phyloP scores from a whole-genome alignment of 345 rosid genomes.

The Hibiscus syriacus region DNA sequence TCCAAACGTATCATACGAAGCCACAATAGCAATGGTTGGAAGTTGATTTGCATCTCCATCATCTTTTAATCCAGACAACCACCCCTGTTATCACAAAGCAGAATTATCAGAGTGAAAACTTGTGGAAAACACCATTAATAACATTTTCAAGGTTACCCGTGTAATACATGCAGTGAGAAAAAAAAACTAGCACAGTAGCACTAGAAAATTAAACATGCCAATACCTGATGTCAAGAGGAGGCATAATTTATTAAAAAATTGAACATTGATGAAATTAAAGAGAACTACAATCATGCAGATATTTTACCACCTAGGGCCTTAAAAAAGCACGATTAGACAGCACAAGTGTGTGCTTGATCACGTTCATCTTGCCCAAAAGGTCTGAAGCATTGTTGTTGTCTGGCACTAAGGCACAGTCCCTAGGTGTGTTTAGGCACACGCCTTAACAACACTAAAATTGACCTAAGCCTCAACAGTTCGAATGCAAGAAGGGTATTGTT shows the following conservation, averaged over 20 bases:
- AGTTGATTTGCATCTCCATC: constrained; percentile 89
- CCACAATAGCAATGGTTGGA: constrained; percentile 89
- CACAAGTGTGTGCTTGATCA: neutral
- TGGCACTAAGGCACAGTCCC: neutral
- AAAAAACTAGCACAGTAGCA: neutral
- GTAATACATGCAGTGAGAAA: neutral
- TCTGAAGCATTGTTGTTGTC: no score
- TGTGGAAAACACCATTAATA: constrained; percentile 6
- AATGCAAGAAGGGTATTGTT: neutral
- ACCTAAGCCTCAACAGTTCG: neutral
- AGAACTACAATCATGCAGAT: neutral
- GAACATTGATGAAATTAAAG: neutral
- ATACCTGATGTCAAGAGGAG: neutral
- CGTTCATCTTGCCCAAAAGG: neutral
- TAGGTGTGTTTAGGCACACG: neutral
- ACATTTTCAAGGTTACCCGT: neutral
- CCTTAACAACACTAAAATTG: neutral
- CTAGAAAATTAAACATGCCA: neutral
- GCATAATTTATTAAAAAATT: neutral
- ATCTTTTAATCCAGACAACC: constrained; percentile 84
- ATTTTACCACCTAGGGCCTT: neutral
- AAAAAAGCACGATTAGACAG: neutral
- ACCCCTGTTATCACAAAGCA: constrained; percentile 53
- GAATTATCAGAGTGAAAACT: constrained; percentile 7
- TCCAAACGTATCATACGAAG: constrained; percentile 93